phyloP scores from a whole-genome alignment of 2,329 filamentous ascomycete genomes.

The Paecilomyces niveus region DNA sequence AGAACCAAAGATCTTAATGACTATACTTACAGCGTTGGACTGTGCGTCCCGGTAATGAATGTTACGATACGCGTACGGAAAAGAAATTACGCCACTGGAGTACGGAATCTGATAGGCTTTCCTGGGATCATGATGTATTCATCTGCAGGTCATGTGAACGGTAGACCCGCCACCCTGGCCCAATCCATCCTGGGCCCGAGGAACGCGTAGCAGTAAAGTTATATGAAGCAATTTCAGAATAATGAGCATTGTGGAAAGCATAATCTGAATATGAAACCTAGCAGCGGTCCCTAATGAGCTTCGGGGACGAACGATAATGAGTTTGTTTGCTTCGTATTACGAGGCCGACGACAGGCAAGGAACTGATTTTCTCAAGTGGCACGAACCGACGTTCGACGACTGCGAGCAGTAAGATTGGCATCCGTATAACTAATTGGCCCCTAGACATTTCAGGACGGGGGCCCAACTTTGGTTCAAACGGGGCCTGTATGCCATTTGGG shows the following conservation, averaged over 20 bases:
- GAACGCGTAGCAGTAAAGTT: neutral
- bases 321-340: neutral
- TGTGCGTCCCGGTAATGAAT: neutral
- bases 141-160: neutral
- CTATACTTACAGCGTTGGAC: neutral
- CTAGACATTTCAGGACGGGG: neutral
- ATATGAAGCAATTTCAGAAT: neutral
- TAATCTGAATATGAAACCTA: neutral
- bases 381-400: neutral
- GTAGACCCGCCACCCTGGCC: neutral
- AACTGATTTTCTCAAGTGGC: neutral
- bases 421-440: neutral
- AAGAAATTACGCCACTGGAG: neutral
- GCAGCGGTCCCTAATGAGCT: neutral
- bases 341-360: neutral
- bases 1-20: neutral
- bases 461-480: neutral
- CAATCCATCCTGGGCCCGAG: neutral
- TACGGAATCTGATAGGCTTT: neutral
- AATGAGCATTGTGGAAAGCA: neutral
- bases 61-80: neutral
- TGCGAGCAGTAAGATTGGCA: neutral
- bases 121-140: neutral
- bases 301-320: neutral
- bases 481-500: constrained; percentile 1